phyloP scores from a whole-genome alignment of 2,329 filamentous ascomycete genomes.

The Penicillium concentricum region DNA sequence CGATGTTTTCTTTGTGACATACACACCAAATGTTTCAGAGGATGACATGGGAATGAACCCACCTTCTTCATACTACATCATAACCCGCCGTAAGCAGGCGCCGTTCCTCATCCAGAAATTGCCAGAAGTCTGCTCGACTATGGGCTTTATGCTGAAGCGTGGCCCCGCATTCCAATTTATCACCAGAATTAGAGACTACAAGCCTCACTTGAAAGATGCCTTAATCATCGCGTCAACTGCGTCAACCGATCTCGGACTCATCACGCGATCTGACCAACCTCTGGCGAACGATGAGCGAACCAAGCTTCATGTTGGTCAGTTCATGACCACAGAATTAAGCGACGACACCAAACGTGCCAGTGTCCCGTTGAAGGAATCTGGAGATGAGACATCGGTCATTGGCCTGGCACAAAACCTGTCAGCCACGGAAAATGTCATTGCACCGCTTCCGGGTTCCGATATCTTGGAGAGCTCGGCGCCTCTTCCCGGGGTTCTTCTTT shows the following conservation, averaged over 20 bases:
- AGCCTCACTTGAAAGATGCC: slow-evolving; percentile 75
- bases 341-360: slow-evolving; percentile 73
- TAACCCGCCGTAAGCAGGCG: slow-evolving; percentile 64
- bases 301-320: slow-evolving; percentile 63
- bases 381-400: slow-evolving; percentile 72
- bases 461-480: slow-evolving; percentile 76
- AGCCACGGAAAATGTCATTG: slow-evolving; percentile 71
- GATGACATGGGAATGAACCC: slow-evolving; percentile 55
- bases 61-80: slow-evolving; percentile 73
- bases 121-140: slow-evolving; percentile 70
- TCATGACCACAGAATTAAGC: slow-evolving; percentile 60
- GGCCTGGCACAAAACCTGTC: slow-evolving; percentile 84
- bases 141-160: slow-evolving; percentile 57
- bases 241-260: slow-evolving; percentile 72
- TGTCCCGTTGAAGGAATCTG: slow-evolving; percentile 66
- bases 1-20: slow-evolving; percentile 75
- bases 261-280: slow-evolving; percentile 70
- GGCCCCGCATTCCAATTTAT: slow-evolving; percentile 74
- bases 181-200: slow-evolving; percentile 73
- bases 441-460: slow-evolving; percentile 75
- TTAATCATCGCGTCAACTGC: slow-evolving; percentile 80
- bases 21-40: slow-evolving; percentile 62
- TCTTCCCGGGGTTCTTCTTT: slow-evolving; percentile 75
- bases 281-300: slow-evolving; percentile 62
- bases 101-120: slow-evolving; percentile 72